Percentiles rank a stretch among this genome's conserved stretches.
These are phyloP conservation scores for Phytophthora sansomeana DNA, from an alignment of 352 stramenopile species.

Conservation along the genomic window DNA sequence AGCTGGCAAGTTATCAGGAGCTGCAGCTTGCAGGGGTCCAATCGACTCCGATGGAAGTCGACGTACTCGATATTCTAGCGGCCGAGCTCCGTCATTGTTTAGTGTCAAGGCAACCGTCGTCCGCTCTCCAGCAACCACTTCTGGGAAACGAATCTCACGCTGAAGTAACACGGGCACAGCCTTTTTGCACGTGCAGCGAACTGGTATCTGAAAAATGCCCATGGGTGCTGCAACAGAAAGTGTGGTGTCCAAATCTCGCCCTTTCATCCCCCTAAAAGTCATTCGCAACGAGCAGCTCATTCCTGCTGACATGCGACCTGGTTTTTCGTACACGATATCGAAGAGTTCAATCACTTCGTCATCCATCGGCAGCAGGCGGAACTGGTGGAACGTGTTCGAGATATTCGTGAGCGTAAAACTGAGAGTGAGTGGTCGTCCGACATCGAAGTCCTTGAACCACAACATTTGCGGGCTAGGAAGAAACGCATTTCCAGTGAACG, in stretches of 20 bases:
- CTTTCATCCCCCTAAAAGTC: constrained; percentile 67
- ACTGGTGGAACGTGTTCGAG: constrained; percentile 93
- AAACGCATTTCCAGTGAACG: constrained; percentile 86
- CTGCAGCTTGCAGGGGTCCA: background rate
- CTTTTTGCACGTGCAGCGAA: constrained; percentile 88
- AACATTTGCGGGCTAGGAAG: constrained; percentile 77
- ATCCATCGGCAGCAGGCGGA: constrained; percentile 83
- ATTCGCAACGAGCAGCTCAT: constrained; percentile 82
- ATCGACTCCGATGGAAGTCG: background rate
- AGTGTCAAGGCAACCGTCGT: constrained; percentile 60
- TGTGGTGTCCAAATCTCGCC: constrained; percentile 70
- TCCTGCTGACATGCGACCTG: constrained; percentile 91
- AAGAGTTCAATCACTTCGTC: constrained; percentile 87
- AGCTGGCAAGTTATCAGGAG: background rate
- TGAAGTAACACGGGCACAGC: constrained; percentile 68
- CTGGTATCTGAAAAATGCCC: constrained; percentile 76
- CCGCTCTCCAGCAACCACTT: constrained; percentile 85
- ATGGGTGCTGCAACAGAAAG: constrained; percentile 82
- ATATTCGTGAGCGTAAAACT: constrained; percentile 91
- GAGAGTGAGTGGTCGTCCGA: constrained; percentile 66
- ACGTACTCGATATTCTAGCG: constrained; percentile 55
- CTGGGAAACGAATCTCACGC: constrained; percentile 57
- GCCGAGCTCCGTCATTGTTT: constrained; percentile 78
- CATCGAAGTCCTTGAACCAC: constrained; percentile 93
- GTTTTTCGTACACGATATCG: constrained; percentile 87